Evolutionary conservation across 768 basidiomycete species (phyloP), one percentile per base, ranked within the genome.

Genomic region (Gloeostereum incarnatum): DNA sequence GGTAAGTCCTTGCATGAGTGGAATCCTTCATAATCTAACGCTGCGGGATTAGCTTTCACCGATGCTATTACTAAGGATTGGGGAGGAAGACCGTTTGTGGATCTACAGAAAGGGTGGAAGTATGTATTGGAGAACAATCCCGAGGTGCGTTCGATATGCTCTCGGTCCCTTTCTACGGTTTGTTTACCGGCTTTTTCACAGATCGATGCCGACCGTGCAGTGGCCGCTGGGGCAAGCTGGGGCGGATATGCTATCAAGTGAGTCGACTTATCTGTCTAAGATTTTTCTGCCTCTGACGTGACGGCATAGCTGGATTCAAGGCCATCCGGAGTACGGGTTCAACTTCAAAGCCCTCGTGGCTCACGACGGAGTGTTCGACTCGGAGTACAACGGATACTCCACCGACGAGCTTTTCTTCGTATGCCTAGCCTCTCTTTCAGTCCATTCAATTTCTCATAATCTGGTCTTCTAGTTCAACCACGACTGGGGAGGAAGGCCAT

Each of bases 361-460:
- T 48, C 94, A 98, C 51, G 94, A 99, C 52, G 94, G 94, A 6
- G 86, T 85, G 18, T 91, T 92, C 47, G 84, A 89, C 49, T 67
- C 81, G 3, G 67, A 58, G 6, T 84, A 84, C 57, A 82, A 81
- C 33, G 89, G 82, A n/a, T 91, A 79, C 53, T 75, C 82, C 10
- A 97, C 92, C 7, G 93, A 97, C 36, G 89, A 93, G 50, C 70
- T 93, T 24, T 89, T 81, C 71, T 93, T 92, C 62, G 86, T 88
- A 51, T 49, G 82, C 64, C 5, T 19, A 24, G 27, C 3, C 7
- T 21, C 23, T 25, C 10, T 35, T 11, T 9, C 17, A 13, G 17
- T 32, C 31, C 33, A 22, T 22, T 18, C 24, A 8, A n/a, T 31
- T 20, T 25, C n/a, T 35, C 24, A 25, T 20, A 13, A 33, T 38